Evolutionary conservation across 2,329 filamentous ascomycete species (phyloP), one percentile per base, ranked within the genome.

Genomic region (Aspergillus phoenicis): DNA sequence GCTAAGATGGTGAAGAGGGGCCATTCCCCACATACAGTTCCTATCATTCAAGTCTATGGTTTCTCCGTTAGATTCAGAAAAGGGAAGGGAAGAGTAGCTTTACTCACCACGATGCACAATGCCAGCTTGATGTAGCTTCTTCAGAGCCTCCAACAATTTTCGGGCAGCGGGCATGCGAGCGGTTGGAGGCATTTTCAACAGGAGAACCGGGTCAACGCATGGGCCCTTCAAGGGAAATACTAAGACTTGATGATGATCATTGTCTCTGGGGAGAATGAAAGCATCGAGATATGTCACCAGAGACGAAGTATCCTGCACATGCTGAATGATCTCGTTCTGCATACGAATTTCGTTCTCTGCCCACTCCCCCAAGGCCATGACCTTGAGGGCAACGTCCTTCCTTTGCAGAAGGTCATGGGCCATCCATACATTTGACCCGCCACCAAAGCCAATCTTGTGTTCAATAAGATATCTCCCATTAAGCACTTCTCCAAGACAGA

Each of bases 11-110:
- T 68, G 57, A 20, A 71, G 58, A 60, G 67, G 62, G 61, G 41
- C 26, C 49, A 70, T 68, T 36, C 68, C 70, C 69, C 66, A 73
- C 65, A 73, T 70, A 62, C 64, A 70, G 48, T 73, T 73, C 36
- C 59, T 68, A 30, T 63, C 62, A 54, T 68, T 73, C 17, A 72
- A 58, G 60, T 72, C 69, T 73, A 55, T 49, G 52, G 56, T 62
- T 43, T 38, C 26, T 26, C 26, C 48, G 39, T 64, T 61, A 68
- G 59, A 51, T 62, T 28, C 22, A 30, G 17, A 36, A 57, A 49
- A 52, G 11, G 39, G 30, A 10, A 43, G 22, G 30, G 6, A 4
- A 43, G 28, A 11, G 28, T 24, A 10, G 38, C 2, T 33, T 48
- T 24, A 65, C 66, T 68, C 8, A 70, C 68, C 68, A 33, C 66